Conservation (phyloP, 768 basidiomycete genomes). For the Rhodotorula babjevae region DNA sequence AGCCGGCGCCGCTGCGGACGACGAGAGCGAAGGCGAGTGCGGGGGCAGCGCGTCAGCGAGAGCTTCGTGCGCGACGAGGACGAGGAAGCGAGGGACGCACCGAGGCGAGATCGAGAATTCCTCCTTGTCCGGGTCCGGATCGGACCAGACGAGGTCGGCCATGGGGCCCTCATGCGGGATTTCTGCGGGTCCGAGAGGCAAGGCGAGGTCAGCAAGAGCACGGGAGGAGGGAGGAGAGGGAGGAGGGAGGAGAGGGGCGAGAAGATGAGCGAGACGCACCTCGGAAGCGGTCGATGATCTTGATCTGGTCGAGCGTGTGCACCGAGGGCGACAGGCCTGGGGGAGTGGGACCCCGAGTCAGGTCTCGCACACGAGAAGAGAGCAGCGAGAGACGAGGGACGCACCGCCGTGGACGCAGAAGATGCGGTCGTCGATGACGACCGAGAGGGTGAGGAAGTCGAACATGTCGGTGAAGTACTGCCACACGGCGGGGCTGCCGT, state of each 20-base stretch:
- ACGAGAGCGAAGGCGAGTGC: not conserved
- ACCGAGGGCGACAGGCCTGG: conserved; percentile 93
- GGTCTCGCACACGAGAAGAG: too few species aligned
- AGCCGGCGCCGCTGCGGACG: conserved; percentile 78
- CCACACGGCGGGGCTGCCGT: conserved; percentile 93
- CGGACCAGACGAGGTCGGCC: conserved; percentile 99
- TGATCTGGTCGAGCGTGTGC: conserved; percentile 98
- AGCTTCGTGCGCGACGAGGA: not conserved
- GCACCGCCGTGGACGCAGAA: conserved; percentile 97
- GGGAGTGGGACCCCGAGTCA: not conserved
- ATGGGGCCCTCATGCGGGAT: conserved; percentile 99
- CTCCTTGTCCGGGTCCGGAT: conserved; percentile 98
- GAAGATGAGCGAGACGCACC: conserved; percentile 52
- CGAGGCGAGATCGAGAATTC: conserved; percentile 98
- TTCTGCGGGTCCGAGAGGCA: conserved; percentile 56
- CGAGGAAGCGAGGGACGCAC: conserved; percentile 51
- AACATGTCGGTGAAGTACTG: conserved; percentile 99
- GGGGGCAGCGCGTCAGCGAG: conserved; percentile 6
- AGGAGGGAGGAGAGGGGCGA: conserved; percentile 33
- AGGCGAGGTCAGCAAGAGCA: not conserved
- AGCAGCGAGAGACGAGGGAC: conserved; percentile 29
- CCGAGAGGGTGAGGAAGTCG: conserved; percentile 93
- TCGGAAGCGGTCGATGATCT: conserved; percentile 96
- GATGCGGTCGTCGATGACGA: conserved; percentile 97
- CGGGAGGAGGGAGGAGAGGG: too few species aligned